Base-by-base conservation (phyloP, 1,284 basidiomycete species). In the Sanghuangporus weigelae region DNA sequence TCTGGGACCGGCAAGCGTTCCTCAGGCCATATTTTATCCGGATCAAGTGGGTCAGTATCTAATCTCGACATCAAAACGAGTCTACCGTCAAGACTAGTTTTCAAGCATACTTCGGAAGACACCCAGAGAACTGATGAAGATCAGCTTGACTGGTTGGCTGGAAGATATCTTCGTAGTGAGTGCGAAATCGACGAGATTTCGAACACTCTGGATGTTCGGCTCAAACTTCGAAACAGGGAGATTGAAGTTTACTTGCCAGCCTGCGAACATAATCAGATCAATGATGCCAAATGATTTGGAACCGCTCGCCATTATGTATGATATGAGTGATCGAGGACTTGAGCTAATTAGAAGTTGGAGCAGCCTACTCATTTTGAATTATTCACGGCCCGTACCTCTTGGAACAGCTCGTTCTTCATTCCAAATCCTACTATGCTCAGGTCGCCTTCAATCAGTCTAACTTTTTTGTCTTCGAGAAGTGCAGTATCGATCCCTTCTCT, bases 181-280 rank as follows among this genome's bases (percentile, higher is more conserved):
- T 16, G 31, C 26, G 8, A 54, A 54, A 38, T 54, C 36, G 48
- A 82, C 68, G 26, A 82, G 69, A 61, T 75, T 70, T 7, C 78
- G 74, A 3, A 76, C 71, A 16, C 77, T 78, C 8, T 65, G 60
- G 21, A 83, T 71, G 59, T 74, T 73, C 2, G 74, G 60, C 67
- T 77, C 73, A 65, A 76, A 75, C 5, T 74, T 71, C 26, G 69
- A 54, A 21, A 80, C 67, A 1, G 71, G 38, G 23, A 75, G 63
- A 66, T 78, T 74, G 69, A 81, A 81, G 66, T 81, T 72, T 12
- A 81, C 73, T 11, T 71, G 68, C 79, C 79, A 82, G 0, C 79
- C 77, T 77, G 50, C 26, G 26, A 35, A 38, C 36, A 50, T 48
- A 12, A 51, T 26, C 26, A 26, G 7, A 59, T 36, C 36, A 16